Percentiles rank a stretch among this genome's conserved stretches.
These are phyloP conservation scores for Nepenthes alata DNA, from an alignment of 179 eudicot genomes.

Conservation along the genomic window DNA sequence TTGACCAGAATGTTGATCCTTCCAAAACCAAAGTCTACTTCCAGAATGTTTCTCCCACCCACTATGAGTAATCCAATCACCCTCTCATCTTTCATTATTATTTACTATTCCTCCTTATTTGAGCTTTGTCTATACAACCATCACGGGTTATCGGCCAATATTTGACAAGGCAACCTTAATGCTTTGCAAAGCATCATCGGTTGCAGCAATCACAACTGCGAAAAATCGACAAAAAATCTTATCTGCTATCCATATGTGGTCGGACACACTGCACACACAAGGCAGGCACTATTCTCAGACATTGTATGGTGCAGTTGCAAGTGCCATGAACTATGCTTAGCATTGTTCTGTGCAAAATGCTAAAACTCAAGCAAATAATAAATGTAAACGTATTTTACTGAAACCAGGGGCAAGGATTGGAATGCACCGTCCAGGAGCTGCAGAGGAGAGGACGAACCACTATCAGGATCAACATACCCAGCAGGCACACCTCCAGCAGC, in stretches of 20 bases:
- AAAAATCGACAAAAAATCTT: too few relatives aligned
- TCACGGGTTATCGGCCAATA: too few relatives aligned
- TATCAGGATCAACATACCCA: constrained; percentile 38
- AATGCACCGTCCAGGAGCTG: constrained; percentile 26
- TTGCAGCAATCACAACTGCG: background rate
- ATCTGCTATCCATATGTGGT: too few relatives aligned
- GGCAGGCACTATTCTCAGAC: too few relatives aligned
- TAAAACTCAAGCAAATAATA: background rate
- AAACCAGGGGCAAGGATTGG: constrained; percentile 38
- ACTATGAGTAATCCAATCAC: constrained; percentile 47
- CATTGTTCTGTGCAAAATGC: background rate
- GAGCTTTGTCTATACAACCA: too few relatives aligned
- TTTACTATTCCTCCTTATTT: too few relatives aligned
- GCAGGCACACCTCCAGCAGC: constrained; percentile 29
- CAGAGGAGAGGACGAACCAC: constrained; percentile 33
- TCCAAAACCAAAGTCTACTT: constrained; percentile 71
- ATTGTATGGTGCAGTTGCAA: too few relatives aligned
- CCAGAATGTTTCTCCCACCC: constrained; percentile 93
- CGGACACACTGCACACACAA: too few relatives aligned
- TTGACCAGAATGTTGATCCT: constrained; percentile 53
- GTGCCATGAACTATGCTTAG: too few relatives aligned
- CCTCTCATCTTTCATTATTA: background rate
- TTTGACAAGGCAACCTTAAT: background rate
- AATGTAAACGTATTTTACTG: background rate
- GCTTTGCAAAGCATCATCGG: background rate